phyloP scores from a whole-genome alignment of 495 filamentous ascomycete genomes.

The Neurospora hispaniola region DNA sequence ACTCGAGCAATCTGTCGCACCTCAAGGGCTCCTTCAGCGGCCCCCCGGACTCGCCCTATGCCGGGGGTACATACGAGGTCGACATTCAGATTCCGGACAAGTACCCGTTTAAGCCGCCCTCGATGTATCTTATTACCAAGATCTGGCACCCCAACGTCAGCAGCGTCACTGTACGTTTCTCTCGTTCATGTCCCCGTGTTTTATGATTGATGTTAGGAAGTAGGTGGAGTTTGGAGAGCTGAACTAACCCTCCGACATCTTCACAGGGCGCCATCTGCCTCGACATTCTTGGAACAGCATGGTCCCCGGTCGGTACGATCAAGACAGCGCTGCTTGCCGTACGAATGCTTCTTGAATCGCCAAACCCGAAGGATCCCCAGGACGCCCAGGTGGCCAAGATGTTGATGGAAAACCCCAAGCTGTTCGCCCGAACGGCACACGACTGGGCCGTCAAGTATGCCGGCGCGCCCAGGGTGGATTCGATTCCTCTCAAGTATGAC shows the following conservation, averaged over 20 bases:
- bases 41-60: conserved; percentile 88
- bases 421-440: conserved; percentile 72
- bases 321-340: conserved; percentile 90
- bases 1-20: conserved; percentile 64
- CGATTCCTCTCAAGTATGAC: conserved; percentile 9
- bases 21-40: conserved; percentile 76
- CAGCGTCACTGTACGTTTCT: conserved; percentile 71
- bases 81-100: conserved; percentile 81
- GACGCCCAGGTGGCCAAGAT: conserved; percentile 92
- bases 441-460: conserved; percentile 87
- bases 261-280: conserved; percentile 89
- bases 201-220: background rate
- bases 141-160: conserved; percentile 98
- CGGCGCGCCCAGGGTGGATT: conserved; percentile 50
- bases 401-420: conserved; percentile 66
- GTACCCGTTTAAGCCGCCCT: conserved; percentile 87
- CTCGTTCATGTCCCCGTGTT: background rate
- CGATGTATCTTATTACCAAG: conserved; percentile 89
- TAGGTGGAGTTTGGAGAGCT: background rate
- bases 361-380: conserved; percentile 94
- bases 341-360: conserved; percentile 83
- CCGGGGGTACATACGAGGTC: conserved; percentile 72
- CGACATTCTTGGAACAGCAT: conserved; percentile 79
- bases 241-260: background rate
- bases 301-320: conserved; percentile 93